phyloP scores from a whole-genome alignment of 2,329 filamentous ascomycete genomes.

The Colletotrichum sp. region DNA sequence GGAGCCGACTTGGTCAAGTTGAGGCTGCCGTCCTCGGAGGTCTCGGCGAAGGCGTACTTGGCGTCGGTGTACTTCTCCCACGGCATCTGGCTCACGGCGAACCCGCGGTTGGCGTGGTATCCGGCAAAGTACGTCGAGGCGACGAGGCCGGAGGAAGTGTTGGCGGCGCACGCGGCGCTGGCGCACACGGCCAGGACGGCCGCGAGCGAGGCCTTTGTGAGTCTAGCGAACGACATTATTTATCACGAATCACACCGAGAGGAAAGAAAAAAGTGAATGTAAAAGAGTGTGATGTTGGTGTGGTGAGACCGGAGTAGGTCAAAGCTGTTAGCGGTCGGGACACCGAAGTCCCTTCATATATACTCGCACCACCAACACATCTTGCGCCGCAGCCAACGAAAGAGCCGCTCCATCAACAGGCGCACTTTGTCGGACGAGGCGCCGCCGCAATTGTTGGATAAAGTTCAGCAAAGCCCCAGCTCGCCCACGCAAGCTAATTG shows the following conservation, averaged over 20 bases:
- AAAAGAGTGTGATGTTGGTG: slow-evolving; percentile 9
- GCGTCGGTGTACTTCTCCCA: slow-evolving; percentile 21
- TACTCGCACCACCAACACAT: background rate
- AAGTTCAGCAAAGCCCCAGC: slow-evolving; percentile 18
- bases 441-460: background rate
- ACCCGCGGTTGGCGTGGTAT: slow-evolving; percentile 10
- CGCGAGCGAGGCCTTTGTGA: background rate
- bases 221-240: slow-evolving; percentile 3
- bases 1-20: slow-evolving; percentile 11
- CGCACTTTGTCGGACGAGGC: background rate
- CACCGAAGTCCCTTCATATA: background rate
- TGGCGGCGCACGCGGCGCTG: background rate
- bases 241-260: background rate
- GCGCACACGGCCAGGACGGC: slow-evolving; percentile 11
- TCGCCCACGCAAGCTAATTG: slow-evolving; percentile 17
- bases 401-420: background rate
- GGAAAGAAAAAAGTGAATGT: background rate
- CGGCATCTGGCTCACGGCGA: background rate
- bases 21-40: background rate
- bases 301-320: background rate
- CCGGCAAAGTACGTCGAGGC: slow-evolving; percentile 14
- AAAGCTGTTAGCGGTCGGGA: background rate
- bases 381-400: background rate
- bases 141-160: background rate
- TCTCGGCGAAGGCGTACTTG: slow-evolving; percentile 18